phyloP scores from a whole-genome alignment of 2,329 filamentous ascomycete species.

The Colletotrichum lentis region DNA sequence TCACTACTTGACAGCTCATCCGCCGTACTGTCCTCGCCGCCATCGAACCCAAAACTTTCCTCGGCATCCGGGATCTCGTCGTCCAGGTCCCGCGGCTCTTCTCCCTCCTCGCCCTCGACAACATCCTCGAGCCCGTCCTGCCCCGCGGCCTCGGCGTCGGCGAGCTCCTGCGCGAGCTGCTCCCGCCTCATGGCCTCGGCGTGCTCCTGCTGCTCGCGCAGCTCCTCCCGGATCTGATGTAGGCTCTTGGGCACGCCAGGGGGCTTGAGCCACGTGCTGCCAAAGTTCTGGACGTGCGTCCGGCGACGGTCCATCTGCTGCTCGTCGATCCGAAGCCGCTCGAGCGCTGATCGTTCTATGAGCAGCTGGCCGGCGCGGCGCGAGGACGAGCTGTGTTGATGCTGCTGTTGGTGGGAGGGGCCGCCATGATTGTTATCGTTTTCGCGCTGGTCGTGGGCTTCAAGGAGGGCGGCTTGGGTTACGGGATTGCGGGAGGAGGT shows the following conservation, averaged over 20 bases:
- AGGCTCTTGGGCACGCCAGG: conserved; percentile 89
- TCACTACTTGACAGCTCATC: conserved; percentile 46
- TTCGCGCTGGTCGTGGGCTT: conserved; percentile 45
- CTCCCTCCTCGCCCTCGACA: conserved; percentile 59
- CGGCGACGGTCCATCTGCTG: conserved; percentile 78
- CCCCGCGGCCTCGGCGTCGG: conserved; percentile 64
- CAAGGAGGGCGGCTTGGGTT: conserved; percentile 47
- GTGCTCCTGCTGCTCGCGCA: conserved; percentile 86
- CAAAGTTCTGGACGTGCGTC: conserved; percentile 84
- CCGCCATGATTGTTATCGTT: conserved; percentile 39
- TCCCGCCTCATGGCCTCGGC: conserved; percentile 77
- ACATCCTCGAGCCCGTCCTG: conserved; percentile 56
- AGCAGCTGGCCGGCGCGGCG: conserved; percentile 54
- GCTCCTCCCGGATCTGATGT: conserved; percentile 88
- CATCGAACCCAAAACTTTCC: conserved; percentile 56
- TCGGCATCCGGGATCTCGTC: conserved; percentile 77
- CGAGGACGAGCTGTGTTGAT: conserved; percentile 38
- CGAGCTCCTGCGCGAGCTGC: conserved; percentile 76
- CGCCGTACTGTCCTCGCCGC: conserved; percentile 44
- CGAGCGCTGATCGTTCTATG: conserved; percentile 68
- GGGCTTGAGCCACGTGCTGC: conserved; percentile 88
- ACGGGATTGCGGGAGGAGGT: conserved; percentile 66
- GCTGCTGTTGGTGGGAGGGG: conserved; percentile 40
- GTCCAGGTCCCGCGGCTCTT: conserved; percentile 67
- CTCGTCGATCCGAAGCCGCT: conserved; percentile 79